A percentile compares a stretch with the other conserved stretches of the same genome.
phyloP scores from a whole-genome alignment of 2,329 filamentous ascomycete genomes.

The Cladosporium sp. region DNA sequence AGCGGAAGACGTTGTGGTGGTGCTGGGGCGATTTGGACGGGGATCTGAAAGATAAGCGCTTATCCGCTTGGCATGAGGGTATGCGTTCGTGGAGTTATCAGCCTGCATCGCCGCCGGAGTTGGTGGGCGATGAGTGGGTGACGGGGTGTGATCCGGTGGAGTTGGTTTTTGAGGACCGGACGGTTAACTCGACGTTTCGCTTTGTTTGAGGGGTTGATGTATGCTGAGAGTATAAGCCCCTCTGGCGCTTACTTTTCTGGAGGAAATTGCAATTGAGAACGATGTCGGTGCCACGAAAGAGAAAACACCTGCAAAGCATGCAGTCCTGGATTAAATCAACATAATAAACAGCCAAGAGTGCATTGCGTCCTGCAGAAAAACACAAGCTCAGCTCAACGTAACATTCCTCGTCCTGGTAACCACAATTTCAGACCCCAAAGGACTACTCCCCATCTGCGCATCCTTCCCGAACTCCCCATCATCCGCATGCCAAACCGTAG shows the following conservation, averaged over 20 bases:
- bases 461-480: not conserved
- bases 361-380: too few relatives aligned
- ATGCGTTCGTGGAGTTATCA: not conserved
- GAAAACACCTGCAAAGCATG: too few relatives aligned
- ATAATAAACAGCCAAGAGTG: too few relatives aligned
- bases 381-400: not conserved
- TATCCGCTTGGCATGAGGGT: slow-evolving; percentile 9
- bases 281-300: too few relatives aligned
- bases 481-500: not conserved
- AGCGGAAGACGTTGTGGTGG: slow-evolving; percentile 9
- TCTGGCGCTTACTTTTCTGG: too few relatives aligned
- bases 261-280: too few relatives aligned
- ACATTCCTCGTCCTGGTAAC: slow-evolving; percentile 1
- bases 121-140: not conserved
- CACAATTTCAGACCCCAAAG: not conserved
- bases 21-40: slow-evolving; percentile 13
- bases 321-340: too few relatives aligned
- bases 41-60: slow-evolving; percentile 8
- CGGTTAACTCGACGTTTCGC: not conserved
- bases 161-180: slow-evolving; percentile 5
- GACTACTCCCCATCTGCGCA: not conserved
- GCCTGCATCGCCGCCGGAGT: too few relatives aligned
- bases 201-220: not conserved
- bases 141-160: not conserved
- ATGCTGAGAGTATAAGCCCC: too few relatives aligned